Percentiles rank a stretch among this genome's conserved stretches.
These are phyloP conservation scores for Tulasnella sp. DNA, from an alignment of 768 basidiomycete species.

Conservation along the genomic window DNA sequence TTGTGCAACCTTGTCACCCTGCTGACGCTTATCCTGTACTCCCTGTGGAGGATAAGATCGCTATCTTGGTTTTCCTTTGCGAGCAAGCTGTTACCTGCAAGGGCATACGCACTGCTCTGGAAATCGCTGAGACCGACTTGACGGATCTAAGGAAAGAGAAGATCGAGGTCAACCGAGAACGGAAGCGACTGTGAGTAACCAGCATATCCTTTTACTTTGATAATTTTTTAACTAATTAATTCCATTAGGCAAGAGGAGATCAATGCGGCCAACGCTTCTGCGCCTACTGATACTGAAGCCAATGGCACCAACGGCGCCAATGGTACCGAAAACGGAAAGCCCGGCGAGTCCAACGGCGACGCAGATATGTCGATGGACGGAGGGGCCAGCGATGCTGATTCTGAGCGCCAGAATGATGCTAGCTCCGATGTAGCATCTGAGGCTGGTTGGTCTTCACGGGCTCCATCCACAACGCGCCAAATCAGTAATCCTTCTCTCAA, in stretches of 20 bases:
- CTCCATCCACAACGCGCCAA: constrained; percentile 19
- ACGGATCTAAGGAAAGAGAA: constrained; percentile 91
- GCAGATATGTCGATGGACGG: not conserved
- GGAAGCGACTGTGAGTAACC: constrained; percentile 68
- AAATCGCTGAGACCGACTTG: constrained; percentile 74
- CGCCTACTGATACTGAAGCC: constrained; percentile 23
- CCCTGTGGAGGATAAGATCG: constrained; percentile 65
- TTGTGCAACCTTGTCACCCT: constrained; percentile 27
- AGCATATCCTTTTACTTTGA: not conserved
- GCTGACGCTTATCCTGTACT: constrained; percentile 60
- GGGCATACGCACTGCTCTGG: constrained; percentile 76
- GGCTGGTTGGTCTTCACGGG: constrained; percentile 9
- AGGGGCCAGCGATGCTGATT: constrained; percentile 15
- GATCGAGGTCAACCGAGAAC: constrained; percentile 83
- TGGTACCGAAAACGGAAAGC: constrained; percentile 4
- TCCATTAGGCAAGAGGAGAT: constrained; percentile 25
- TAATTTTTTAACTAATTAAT: not conserved
- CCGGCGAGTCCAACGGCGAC: not conserved
- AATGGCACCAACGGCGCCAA: constrained; percentile 15
- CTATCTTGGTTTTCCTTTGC: constrained; percentile 77
- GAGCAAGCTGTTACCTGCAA: constrained; percentile 86
- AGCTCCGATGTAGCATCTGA: constrained; percentile 17
- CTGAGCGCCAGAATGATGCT: constrained; percentile 15
- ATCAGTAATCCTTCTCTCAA: constrained; percentile 38
- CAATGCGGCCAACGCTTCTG: constrained; percentile 2